phyloP scores from a whole-genome alignment of 345 rosid species.

The Salix dunnii region DNA sequence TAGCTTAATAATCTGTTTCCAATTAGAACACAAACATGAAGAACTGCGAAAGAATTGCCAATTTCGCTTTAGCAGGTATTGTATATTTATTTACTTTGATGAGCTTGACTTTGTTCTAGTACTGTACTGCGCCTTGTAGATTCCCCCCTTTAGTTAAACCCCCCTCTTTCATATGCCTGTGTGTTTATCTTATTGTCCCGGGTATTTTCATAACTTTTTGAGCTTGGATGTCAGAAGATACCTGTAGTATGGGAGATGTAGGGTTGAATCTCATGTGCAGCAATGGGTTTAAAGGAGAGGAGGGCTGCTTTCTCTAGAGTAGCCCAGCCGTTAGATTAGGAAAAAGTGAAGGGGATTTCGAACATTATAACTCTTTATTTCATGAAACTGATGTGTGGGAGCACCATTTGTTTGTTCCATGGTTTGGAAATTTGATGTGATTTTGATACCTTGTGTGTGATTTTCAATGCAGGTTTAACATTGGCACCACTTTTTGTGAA shows the following conservation, averaged over 20 bases:
- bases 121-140: background rate
- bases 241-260: background rate
- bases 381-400: background rate
- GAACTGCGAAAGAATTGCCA: conserved; percentile 71
- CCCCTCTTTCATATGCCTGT: background rate
- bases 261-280: background rate
- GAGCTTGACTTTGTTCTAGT: background rate
- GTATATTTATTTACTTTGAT: background rate
- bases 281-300: background rate
- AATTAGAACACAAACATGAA: conserved; percentile 43
- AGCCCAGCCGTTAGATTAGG: background rate
- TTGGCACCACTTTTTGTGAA: conserved; percentile 87
- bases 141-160: background rate
- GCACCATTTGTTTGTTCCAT: background rate
- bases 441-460: background rate
- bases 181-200: background rate
- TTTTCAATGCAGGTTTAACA: conserved; percentile 60
- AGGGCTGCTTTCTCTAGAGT: background rate
- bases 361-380: background rate
- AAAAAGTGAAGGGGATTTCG: background rate
- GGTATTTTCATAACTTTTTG: background rate
- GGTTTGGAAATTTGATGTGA: background rate
- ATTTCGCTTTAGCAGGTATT: conserved; percentile 78
- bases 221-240: background rate
- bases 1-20: background rate